A percentile compares a stretch with the other conserved stretches of the same genome.
These are phyloP conservation scores for Euphorbia tirucalli DNA, from an alignment of 345 rosid species.

Conservation along the genomic window DNA sequence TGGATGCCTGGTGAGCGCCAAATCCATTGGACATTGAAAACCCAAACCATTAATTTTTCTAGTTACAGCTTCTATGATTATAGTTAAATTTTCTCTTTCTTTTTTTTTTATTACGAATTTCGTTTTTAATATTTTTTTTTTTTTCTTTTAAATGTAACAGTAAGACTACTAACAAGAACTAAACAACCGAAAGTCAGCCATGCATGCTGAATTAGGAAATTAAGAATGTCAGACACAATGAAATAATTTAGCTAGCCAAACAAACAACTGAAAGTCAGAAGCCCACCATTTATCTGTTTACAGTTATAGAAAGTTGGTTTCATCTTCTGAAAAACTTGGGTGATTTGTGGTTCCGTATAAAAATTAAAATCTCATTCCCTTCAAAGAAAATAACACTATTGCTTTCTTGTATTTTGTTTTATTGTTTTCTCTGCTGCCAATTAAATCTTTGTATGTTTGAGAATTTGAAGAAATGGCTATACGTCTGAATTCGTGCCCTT, in stretches of 20 bases:
- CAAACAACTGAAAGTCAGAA: conserved; percentile 4
- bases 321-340: background rate
- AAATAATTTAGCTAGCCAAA: background rate
- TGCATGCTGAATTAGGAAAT: background rate
- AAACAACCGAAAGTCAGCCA: background rate
- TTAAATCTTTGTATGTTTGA: background rate
- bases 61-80: too few species aligned
- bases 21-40: too few species aligned
- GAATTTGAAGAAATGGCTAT: background rate
- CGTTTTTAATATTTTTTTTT: too few species aligned
- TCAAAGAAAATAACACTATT: background rate
- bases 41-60: too few species aligned
- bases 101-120: too few species aligned
- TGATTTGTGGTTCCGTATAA: background rate
- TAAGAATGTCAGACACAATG: background rate
- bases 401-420: background rate
- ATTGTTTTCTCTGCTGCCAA: background rate
- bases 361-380: background rate
- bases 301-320: conserved; percentile 2
- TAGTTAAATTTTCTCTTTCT: too few species aligned
- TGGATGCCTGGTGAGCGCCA: too few species aligned
- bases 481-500: conserved; percentile 7
- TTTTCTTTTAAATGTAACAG: too few species aligned
- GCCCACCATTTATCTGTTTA: background rate
- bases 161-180: too few species aligned